Base-by-base conservation (phyloP, 208 protist genomes). In the Leishmania major region DNA sequence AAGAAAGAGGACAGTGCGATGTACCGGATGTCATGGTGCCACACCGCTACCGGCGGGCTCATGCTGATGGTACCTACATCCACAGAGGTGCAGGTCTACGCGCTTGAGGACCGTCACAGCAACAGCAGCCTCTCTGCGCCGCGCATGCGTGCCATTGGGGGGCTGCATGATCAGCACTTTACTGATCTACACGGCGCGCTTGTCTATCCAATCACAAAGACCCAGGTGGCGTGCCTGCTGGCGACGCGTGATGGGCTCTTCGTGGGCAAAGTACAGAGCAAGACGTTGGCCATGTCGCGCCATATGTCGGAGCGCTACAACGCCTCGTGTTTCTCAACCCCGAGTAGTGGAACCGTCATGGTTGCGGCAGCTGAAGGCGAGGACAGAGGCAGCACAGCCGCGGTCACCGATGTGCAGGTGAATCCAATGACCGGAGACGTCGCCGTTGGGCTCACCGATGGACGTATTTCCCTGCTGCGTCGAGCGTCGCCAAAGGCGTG, bases 11-110 rank as follows among this genome's bases (percentile, higher is more conserved):
- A 97, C 62, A 67, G 76, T 19, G 72, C 49, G 7, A 81, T 82
- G 31, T 95, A 89, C 77, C 88, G 91, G 13, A 86, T 97, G 73
- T 69, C 84, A 69, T 97, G 94, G 92, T 93, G 89, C 74, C 35
- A 35, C 31, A 83, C 75, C 25, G 17, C 57, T 2, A 77, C 84
- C 25, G 77, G 76, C 25, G 88, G 84, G 3, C 74, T 94, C 59
- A 60, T 91, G 49, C 83, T 95, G 10, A 73, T 94, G 74, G 85
- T 95, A 19, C 93, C 92, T 3, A 85, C 86, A 11, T 72, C 85
- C 13, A 78, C 78, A 8, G 91, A 94, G 74, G 89, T 89, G 70
- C 84, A 78, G 51, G 87, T 95, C 60, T 89, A 82, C 45, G 57
- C 57, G 45, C 67, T 88, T 1, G 60, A 74, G 45, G 70, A 77